Evolutionary conservation across 2,329 filamentous ascomycete genomes (phyloP).

Genomic region (Talaromyces atroroseus): DNA sequence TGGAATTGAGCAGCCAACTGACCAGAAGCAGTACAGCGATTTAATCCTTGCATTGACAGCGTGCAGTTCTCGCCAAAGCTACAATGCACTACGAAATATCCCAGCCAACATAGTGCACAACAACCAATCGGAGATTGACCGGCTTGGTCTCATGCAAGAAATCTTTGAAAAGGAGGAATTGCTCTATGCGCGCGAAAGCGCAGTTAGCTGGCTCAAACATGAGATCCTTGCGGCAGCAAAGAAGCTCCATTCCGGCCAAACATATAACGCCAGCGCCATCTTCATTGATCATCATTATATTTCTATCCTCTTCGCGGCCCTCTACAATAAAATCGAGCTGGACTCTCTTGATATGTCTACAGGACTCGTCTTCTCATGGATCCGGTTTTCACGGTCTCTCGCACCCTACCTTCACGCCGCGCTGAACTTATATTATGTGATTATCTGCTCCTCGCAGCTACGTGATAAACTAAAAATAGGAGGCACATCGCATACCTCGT

Average conservation of each 20-base stretch:
- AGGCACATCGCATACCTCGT: slow-evolving; percentile 27
- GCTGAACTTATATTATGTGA: slow-evolving; percentile 55
- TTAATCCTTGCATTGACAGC: slow-evolving; percentile 46
- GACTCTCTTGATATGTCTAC: slow-evolving; percentile 36
- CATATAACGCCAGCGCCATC: slow-evolving; percentile 17
- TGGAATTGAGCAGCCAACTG: slow-evolving; percentile 40
- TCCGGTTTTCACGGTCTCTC: slow-evolving; percentile 45
- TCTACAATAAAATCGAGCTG: slow-evolving; percentile 46
- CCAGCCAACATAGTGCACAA: slow-evolving; percentile 42
- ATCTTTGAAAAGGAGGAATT: slow-evolving; percentile 52
- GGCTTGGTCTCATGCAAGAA: slow-evolving; percentile 51
- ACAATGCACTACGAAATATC: slow-evolving; percentile 33
- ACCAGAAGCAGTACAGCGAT: slow-evolving; percentile 48
- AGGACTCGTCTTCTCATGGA: slow-evolving; percentile 38
- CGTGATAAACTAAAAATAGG: slow-evolving; percentile 44
- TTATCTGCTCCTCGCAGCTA: slow-evolving; percentile 47
- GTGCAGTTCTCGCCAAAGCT: slow-evolving; percentile 32
- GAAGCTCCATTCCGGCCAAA: slow-evolving; percentile 16
- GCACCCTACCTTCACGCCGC: slow-evolving; percentile 49
- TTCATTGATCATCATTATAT: slow-evolving; percentile 36
- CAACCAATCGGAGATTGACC: slow-evolving; percentile 47
- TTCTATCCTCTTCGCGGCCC: slow-evolving; percentile 42
- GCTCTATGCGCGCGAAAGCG: slow-evolving; percentile 52
- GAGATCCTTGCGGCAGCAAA: slow-evolving; percentile 47
- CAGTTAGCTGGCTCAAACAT: slow-evolving; percentile 57